Conservation (phyloP, 495 filamentous ascomycete species). For the Podospora conica region DNA sequence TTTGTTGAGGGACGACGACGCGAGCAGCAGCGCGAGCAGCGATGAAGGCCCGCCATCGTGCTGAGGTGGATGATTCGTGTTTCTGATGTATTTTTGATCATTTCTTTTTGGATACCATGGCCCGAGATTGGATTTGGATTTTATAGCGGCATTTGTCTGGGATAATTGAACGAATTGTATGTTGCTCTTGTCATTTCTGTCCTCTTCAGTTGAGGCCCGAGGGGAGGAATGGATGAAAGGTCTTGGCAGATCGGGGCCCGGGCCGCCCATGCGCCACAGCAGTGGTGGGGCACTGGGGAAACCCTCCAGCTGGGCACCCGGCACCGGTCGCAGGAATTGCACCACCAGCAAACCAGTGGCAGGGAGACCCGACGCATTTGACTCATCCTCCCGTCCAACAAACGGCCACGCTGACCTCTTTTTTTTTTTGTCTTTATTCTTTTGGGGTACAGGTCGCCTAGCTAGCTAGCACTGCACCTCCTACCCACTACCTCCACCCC, state of each 20-base stretch:
- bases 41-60: background rate
- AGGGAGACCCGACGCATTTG: conserved; percentile 17
- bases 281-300: too few relatives aligned
- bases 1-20: background rate
- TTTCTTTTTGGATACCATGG: background rate
- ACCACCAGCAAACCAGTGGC: conserved; percentile 6
- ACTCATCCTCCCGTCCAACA: conserved; percentile 18
- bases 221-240: background rate
- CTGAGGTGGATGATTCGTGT: background rate
- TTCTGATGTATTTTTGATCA: background rate
- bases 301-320: background rate
- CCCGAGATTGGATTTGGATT: background rate
- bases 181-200: background rate
- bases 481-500: conserved; percentile 1
- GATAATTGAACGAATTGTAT: background rate
- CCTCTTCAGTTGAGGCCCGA: too few relatives aligned
- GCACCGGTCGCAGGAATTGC: conserved; percentile 9
- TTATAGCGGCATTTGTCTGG: background rate
- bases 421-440: background rate
- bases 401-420: conserved; percentile 25
- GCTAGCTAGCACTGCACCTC: background rate
- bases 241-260: background rate
- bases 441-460: background rate
- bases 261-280: conserved; percentile 3
- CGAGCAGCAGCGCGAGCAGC: background rate